Conservation (phyloP, 1,284 basidiomycete genomes). For the Trametes versicolor region DNA sequence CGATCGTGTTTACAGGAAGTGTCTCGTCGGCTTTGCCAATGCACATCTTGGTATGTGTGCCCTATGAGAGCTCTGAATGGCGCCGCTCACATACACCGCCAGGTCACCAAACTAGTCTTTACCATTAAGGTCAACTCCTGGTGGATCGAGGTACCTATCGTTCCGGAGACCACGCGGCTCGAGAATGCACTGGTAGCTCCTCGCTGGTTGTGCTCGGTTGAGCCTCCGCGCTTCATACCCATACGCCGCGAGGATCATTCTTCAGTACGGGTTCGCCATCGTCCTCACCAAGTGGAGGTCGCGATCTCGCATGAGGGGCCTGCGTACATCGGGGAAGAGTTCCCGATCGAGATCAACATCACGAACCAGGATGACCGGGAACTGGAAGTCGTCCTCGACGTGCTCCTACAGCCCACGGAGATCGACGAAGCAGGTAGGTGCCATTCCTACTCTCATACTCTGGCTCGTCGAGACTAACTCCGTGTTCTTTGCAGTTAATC, state of each 20-base stretch:
- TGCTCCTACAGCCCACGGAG: constrained; percentile 82
- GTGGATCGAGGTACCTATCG: constrained; percentile 69
- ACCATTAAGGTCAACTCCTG: constrained; percentile 66
- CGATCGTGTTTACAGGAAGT: constrained; percentile 65
- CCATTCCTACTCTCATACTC: too few species aligned
- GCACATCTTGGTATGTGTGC: constrained; percentile 55
- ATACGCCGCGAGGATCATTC: constrained; percentile 58
- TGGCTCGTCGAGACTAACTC: neutral
- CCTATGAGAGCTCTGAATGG: neutral
- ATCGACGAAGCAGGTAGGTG: constrained; percentile 78
- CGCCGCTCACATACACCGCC: neutral
- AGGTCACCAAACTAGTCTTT: constrained; percentile 64
- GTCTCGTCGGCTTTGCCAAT: constrained; percentile 58
- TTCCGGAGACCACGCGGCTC: constrained; percentile 35
- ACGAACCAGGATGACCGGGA: constrained; percentile 74
- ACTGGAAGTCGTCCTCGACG: constrained; percentile 74
- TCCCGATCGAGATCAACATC: constrained; percentile 74
- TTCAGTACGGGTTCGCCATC: constrained; percentile 71
- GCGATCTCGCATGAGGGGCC: constrained; percentile 66
- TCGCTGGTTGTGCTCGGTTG: constrained; percentile 65
- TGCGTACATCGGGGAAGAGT: constrained; percentile 82
- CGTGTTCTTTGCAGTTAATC: constrained; percentile 59
- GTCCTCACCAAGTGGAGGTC: constrained; percentile 67
- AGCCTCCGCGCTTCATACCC: constrained; percentile 61
- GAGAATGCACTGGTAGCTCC: constrained; percentile 47